Evolutionary conservation across 2,329 filamentous ascomycete species (phyloP).

Genomic region (Teratosphaeria epicoccoides): DNA sequence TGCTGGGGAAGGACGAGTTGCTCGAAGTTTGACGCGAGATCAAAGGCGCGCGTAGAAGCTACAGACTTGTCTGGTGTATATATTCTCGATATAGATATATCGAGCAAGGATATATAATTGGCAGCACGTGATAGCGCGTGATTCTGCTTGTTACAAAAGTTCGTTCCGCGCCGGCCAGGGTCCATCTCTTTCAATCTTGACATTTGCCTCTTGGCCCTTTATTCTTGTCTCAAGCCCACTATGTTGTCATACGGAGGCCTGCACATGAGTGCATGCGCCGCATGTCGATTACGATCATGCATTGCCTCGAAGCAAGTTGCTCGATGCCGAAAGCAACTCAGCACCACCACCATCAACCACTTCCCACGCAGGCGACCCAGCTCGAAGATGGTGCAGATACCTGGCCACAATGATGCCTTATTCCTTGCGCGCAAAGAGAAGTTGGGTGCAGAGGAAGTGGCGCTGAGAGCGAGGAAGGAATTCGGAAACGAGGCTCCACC

Average conservation of each 20-base stretch:
- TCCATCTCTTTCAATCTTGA: not conserved
- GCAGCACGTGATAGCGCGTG: not conserved
- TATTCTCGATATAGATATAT: too few species aligned
- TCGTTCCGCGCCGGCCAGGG: not conserved
- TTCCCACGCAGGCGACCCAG: not conserved
- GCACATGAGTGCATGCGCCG: constrained; percentile 2
- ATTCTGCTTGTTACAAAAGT: not conserved
- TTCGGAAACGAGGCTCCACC: constrained; percentile 41
- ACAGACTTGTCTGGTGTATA: too few species aligned
- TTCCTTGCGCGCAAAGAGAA: not conserved
- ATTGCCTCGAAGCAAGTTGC: constrained; percentile 11
- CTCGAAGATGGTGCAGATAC: not conserved
- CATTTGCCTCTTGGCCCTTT: not conserved
- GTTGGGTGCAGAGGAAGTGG: not conserved
- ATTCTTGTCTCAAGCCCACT: not conserved
- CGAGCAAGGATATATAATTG: too few species aligned
- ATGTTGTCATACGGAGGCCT: not conserved
- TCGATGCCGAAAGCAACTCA: not conserved
- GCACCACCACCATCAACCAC: not conserved
- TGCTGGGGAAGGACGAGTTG: constrained; percentile 52
- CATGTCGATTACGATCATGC: constrained; percentile 11
- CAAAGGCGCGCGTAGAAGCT: too few species aligned
- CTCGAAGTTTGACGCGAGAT: not conserved
- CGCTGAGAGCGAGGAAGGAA: not conserved
- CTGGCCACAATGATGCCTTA: not conserved